Evolutionary conservation across 2,329 filamentous ascomycete genomes (phyloP).

Genomic region (Ophiocordyceps camponoti-leonardi): DNA sequence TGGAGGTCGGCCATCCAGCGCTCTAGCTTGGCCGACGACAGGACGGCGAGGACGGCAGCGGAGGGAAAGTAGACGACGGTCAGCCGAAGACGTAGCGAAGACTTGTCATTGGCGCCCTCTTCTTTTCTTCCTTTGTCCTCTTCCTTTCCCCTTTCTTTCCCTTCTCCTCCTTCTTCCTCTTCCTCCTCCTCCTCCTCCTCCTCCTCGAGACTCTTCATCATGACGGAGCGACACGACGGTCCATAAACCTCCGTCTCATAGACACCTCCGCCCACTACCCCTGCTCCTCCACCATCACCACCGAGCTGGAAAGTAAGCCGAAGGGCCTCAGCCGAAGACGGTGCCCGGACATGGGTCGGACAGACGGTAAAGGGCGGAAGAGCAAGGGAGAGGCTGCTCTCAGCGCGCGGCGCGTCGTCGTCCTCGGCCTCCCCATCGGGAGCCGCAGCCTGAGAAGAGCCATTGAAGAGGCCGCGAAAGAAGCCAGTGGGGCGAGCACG

Average conservation of each 20-base stretch:
- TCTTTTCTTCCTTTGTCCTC: slow-evolving; percentile 3
- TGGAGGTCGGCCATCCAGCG: slow-evolving; percentile 69
- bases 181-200: slow-evolving; percentile 5
- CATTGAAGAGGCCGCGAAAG: slow-evolving; percentile 26
- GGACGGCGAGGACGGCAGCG: slow-evolving; percentile 41
- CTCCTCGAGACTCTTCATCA: slow-evolving; percentile 38
- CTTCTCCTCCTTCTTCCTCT: background rate
- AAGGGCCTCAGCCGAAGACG: slow-evolving; percentile 47
- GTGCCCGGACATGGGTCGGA: slow-evolving; percentile 36
- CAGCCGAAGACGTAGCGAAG: slow-evolving; percentile 28
- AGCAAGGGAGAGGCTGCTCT: slow-evolving; percentile 45
- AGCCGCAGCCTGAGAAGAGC: slow-evolving; percentile 8
- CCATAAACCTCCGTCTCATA: slow-evolving; percentile 63
- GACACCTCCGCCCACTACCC: slow-evolving; percentile 15
- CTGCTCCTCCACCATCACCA: too few relatives aligned
- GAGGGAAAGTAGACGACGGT: slow-evolving; percentile 48
- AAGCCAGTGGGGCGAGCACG: slow-evolving; percentile 23
- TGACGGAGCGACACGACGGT: slow-evolving; percentile 37
- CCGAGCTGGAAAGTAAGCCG: slow-evolving; percentile 57
- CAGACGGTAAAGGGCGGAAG: slow-evolving; percentile 52
- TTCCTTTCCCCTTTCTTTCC: background rate
- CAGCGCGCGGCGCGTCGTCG: slow-evolving; percentile 17
- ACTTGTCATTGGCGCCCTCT: background rate
- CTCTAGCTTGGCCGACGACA: slow-evolving; percentile 51
- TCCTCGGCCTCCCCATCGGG: background rate